Conservation (phyloP, 192 early-diverging fungal genomes). For the Geranomyces variabilis region DNA sequence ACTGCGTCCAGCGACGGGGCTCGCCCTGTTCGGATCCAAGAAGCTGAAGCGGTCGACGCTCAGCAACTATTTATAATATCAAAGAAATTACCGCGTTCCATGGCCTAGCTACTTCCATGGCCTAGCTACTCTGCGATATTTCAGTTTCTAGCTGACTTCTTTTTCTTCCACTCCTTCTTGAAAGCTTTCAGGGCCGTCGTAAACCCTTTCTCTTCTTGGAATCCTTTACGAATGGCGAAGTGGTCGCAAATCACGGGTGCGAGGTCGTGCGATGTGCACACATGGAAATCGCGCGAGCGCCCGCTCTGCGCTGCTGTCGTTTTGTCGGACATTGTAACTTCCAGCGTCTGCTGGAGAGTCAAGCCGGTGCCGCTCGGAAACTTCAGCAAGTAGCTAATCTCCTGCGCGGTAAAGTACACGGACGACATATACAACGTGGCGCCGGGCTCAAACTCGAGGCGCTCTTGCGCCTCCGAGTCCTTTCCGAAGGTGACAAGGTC, state of each 20-base stretch:
- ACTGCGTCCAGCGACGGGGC: no score
- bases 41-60: no score
- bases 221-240: conserved; percentile 21
- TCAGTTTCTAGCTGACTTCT: no score
- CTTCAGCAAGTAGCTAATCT: conserved; percentile 3
- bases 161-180: conserved; percentile 12
- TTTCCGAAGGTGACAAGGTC: conserved; percentile 22
- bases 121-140: no score
- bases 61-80: no score
- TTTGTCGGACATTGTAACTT: conserved; percentile 22
- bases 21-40: no score
- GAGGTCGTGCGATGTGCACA: conserved; percentile 30
- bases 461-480: conserved; percentile 18
- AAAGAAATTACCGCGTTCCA: no score
- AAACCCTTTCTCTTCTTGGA: conserved; percentile 28
- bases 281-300: conserved; percentile 14
- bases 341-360: conserved; percentile 15
- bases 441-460: conserved; percentile 17
- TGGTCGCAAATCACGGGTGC: conserved; percentile 9
- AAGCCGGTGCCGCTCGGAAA: conserved; percentile 21
- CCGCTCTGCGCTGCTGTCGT: background rate
- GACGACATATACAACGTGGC: conserved; percentile 20
- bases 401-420: conserved; percentile 23
- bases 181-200: conserved; percentile 17
- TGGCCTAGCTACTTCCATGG: no score